These are phyloP conservation scores for Dillenia turbinata DNA, from an alignment of 164 flowering plant species.

Conservation along the genomic window DNA sequence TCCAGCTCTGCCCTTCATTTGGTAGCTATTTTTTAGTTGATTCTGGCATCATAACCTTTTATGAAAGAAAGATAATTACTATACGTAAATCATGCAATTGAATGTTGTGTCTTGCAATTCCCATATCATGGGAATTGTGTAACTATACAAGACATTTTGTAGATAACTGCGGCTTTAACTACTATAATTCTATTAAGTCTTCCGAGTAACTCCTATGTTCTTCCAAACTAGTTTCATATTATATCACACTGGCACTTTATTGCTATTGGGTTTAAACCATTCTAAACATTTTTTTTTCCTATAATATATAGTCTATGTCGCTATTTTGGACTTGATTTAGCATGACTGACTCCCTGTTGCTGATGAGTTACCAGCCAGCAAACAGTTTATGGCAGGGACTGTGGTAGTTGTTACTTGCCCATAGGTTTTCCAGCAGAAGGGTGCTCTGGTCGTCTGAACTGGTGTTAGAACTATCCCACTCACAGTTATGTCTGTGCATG, in stretches of 20 bases:
- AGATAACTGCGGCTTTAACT: too few relatives aligned
- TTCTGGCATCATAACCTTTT: too few relatives aligned
- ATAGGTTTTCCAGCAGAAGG: slow-evolving; percentile 70
- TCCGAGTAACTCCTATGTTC: too few relatives aligned
- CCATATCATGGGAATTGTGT: too few relatives aligned
- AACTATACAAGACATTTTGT: too few relatives aligned
- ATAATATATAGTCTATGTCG: background rate
- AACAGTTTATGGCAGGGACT: slow-evolving; percentile 52
- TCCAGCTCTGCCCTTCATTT: too few relatives aligned
- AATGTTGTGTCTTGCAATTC: too few relatives aligned
- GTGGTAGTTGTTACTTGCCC: slow-evolving; percentile 51
- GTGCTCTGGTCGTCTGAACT: slow-evolving; percentile 29
- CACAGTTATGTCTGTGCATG: slow-evolving; percentile 40
- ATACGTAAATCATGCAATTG: too few relatives aligned
- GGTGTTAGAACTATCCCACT: slow-evolving; percentile 33
- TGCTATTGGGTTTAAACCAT: background rate
- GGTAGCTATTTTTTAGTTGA: too few relatives aligned
- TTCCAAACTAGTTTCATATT: too few relatives aligned
- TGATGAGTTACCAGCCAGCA: slow-evolving; percentile 38
- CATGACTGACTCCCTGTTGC: slow-evolving; percentile 14
- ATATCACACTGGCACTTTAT: background rate
- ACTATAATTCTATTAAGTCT: too few relatives aligned
- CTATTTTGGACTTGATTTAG: slow-evolving; percentile 28
- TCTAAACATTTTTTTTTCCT: background rate
- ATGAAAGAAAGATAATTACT: too few relatives aligned